phyloP scores from a whole-genome alignment of 495 filamentous ascomycete species.

The Aspergillus taichungensis region DNA sequence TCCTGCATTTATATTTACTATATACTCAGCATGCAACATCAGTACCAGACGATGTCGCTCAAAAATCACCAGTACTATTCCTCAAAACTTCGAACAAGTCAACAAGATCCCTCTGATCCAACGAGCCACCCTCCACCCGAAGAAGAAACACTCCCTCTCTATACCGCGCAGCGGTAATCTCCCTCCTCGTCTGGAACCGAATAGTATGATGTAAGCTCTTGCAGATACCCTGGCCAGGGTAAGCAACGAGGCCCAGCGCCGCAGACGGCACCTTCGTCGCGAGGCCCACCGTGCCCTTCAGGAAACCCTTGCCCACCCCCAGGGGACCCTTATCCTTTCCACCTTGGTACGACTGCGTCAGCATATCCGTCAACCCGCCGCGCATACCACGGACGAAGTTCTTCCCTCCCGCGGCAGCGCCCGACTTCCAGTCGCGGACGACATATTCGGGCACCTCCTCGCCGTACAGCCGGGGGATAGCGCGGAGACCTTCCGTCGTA shows the following conservation, averaged over 20 bases:
- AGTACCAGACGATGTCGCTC: no score
- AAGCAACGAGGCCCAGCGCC: constrained; percentile 18
- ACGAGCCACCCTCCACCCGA: no score
- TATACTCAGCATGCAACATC: no score
- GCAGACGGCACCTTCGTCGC: constrained; percentile 49
- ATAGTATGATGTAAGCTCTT: constrained; percentile 17
- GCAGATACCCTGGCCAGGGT: constrained; percentile 17
- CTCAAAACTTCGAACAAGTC: neutral
- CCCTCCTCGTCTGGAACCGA: constrained; percentile 16
- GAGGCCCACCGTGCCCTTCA: constrained; percentile 66
- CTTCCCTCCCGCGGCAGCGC: constrained; percentile 26
- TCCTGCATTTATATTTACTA: no score
- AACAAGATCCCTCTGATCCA: neutral
- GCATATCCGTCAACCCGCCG: constrained; percentile 64
- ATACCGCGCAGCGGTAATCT: constrained; percentile 8
- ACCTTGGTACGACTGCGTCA: constrained; percentile 56
- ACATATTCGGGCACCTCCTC: constrained; percentile 37
- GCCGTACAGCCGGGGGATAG: constrained; percentile 71
- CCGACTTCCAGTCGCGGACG: constrained; percentile 30
- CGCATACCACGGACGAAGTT: constrained; percentile 64
- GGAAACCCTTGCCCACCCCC: constrained; percentile 58
- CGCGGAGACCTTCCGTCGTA: constrained; percentile 73
- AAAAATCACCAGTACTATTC: neutral
- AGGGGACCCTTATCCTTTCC: constrained; percentile 48
- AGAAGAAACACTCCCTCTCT: constrained; percentile 7